Base-by-base conservation (phyloP, 2,329 filamentous ascomycete species). In the Colletotrichum noveboracense region DNA sequence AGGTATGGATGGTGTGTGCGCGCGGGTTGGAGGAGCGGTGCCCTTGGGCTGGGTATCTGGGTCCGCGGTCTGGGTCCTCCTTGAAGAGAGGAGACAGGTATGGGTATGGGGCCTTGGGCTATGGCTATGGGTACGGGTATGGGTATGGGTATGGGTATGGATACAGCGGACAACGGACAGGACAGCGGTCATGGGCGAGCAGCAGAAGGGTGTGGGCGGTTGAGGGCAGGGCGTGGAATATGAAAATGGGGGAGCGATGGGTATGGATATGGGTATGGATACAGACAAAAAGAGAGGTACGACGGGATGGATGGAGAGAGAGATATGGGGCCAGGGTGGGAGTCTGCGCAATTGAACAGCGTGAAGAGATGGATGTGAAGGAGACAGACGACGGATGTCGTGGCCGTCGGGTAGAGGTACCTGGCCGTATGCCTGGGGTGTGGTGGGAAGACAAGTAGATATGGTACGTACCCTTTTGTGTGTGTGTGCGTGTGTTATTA, bases 41-140 rank as follows among this genome's bases (percentile, higher is more conserved):
- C 70, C 64, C 65, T 76, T 74, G 65, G 70, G 70, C 74, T 74
- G 70, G 74, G 62, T 71, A 75, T 36, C 52, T 71, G 68, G 67
- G 70, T 58, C 64, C 48, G 66, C 32, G 65, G 64, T 68, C 74
- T 74, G 56, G 70, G 74, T 65, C 73, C 70, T 73, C 70, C 70
- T 74, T 69, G 64, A 65, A 62, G 73, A 61, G 66, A 58, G 21
- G 36, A 48, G 60, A 74, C 36, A 62, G 55, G 66, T 32, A 69
- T 61, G 66, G 66, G 32, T 68, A 58, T 56, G 48, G 65, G 65
- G 26, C 64, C 38, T 66, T 55, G 38, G 64, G 64, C 48, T 61
- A 60, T 43, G 66, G 55, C 34, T 26, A 62, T 24, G 55, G 66
- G 55, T 62, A 61, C 18, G 26, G 52, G 48, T 66, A 66, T 52